Evolutionary conservation across 169 alveolate species (phyloP).

Genomic region (Hammondia hammondi): DNA sequence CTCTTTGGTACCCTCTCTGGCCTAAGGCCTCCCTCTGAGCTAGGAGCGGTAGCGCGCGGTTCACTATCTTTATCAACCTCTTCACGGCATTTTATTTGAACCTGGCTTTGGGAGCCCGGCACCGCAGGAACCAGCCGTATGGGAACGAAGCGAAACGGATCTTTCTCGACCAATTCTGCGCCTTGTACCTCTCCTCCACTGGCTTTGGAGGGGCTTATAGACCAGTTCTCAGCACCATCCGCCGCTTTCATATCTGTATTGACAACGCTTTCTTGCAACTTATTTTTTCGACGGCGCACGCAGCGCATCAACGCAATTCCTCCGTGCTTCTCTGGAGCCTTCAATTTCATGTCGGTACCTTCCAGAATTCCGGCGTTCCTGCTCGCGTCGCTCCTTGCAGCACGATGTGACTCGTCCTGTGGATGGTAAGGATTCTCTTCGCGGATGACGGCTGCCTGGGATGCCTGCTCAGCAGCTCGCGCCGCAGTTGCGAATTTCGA

Average conservation of each 20-base stretch:
- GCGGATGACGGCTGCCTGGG: background rate
- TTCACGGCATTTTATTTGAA: background rate
- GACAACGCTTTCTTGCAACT: background rate
- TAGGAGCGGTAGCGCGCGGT: too few relatives aligned
- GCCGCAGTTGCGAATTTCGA: background rate
- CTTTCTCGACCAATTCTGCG: background rate
- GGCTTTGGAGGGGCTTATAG: background rate
- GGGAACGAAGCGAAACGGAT: background rate
- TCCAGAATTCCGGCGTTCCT: background rate
- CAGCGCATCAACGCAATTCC: background rate
- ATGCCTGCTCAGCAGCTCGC: background rate
- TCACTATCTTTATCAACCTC: background rate
- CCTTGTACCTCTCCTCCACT: background rate
- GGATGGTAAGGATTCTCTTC: background rate
- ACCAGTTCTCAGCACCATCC: too few relatives aligned
- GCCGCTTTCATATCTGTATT: background rate
- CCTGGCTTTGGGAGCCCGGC: background rate
- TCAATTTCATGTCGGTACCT: background rate
- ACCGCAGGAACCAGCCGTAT: background rate
- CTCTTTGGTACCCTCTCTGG: background rate
- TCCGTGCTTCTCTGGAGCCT: background rate
- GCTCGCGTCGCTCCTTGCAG: background rate
- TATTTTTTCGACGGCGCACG: background rate
- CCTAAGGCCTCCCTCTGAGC: too few relatives aligned
- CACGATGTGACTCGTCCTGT: too few relatives aligned